Evolutionary conservation across 768 basidiomycete genomes (phyloP).

Genomic region (Amanita rimosa): DNA sequence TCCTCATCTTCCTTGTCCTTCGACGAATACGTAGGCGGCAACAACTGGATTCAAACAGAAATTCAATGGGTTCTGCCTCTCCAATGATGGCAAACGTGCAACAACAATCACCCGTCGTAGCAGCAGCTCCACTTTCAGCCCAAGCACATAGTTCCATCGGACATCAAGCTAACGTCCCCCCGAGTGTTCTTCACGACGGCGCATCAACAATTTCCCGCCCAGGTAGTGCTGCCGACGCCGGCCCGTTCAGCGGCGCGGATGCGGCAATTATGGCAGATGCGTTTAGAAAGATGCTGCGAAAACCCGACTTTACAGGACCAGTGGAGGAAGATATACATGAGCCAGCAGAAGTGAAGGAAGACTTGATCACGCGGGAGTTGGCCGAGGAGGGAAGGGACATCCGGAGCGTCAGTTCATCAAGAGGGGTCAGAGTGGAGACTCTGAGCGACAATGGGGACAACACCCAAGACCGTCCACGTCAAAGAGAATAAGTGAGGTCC

Average conservation of each 20-base stretch:
- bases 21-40: conserved; percentile 50
- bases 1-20: conserved; percentile 64
- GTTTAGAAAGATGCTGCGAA: conserved; percentile 78
- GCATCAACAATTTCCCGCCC: conserved; percentile 60
- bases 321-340: conserved; percentile 66
- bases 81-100: conserved; percentile 72
- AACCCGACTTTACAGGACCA: conserved; percentile 73
- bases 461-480: conserved; percentile 30
- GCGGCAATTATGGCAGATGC: conserved; percentile 92
- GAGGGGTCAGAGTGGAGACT: conserved; percentile 72
- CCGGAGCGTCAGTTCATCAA: conserved; percentile 68
- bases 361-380: conserved; percentile 59
- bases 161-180: conserved; percentile 14
- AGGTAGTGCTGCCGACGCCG: conserved; percentile 50
- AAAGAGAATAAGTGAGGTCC: neutral
- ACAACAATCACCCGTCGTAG: conserved; percentile 37
- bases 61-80: conserved; percentile 68
- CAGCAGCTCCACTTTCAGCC: conserved; percentile 15
- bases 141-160: conserved; percentile 21
- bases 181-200: conserved; percentile 50
- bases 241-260: conserved; percentile 72
- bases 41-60: conserved; percentile 40
- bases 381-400: conserved; percentile 89
- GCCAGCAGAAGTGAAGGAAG: conserved; percentile 22
- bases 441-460: conserved; percentile 43